Evolutionary conservation across 169 alveolate species (phyloP).

Genomic region (Plasmodium fragile): DNA sequence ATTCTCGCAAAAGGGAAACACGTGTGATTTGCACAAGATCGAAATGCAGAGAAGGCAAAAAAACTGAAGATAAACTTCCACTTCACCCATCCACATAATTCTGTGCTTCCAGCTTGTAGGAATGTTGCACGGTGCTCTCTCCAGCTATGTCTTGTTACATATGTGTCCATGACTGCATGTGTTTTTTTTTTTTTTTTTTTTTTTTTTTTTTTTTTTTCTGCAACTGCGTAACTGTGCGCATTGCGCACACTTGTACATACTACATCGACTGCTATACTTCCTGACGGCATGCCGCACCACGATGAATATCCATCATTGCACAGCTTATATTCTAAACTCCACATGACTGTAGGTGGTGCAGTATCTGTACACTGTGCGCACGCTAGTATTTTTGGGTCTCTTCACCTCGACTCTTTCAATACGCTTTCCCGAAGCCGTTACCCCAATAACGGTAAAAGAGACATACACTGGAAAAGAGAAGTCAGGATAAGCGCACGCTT

Average conservation of each 20-base stretch:
- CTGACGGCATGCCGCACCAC: not conserved
- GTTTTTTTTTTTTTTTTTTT: no score
- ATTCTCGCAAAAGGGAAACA: slow-evolving; percentile 18
- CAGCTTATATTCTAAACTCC: slow-evolving; percentile 25
- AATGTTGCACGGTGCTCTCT: not conserved
- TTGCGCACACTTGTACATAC: not conserved
- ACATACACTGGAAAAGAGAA: slow-evolving; percentile 45
- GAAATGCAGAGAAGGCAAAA: not conserved
- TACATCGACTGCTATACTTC: not conserved
- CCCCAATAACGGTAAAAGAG: slow-evolving; percentile 40
- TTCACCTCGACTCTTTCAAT: slow-evolving; percentile 37
- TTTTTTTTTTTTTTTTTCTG: no score
- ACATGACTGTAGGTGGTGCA: slow-evolving; percentile 13
- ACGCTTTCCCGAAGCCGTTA: slow-evolving; percentile 33
- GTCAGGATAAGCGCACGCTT: not conserved
- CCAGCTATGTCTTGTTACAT: not conserved
- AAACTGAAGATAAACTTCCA: not conserved
- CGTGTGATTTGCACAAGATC: not conserved
- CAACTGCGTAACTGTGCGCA: not conserved
- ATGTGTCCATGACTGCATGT: not conserved
- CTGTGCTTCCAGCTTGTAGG: not conserved
- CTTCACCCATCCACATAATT: not conserved
- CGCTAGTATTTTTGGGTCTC: not conserved
- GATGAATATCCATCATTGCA: not conserved
- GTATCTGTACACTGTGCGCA: slow-evolving; percentile 43